phyloP scores from a whole-genome alignment of 352 stramenopile species.

The Blastocystis sp. region DNA sequence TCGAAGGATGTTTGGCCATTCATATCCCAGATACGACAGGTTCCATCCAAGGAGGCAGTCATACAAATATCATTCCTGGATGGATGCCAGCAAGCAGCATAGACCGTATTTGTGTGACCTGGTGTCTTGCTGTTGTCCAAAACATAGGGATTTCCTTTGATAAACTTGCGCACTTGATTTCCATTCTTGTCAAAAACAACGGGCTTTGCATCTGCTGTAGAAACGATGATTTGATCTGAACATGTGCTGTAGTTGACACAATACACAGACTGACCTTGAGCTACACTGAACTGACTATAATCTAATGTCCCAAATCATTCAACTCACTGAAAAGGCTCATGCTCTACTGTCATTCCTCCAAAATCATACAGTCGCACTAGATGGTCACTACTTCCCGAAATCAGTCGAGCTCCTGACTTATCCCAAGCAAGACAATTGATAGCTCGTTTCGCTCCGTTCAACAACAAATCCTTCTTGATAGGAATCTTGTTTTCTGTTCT shows the following conservation, averaged over 20 bases:
- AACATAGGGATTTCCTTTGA: constrained; percentile 61
- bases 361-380: constrained; percentile 58
- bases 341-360: constrained; percentile 49
- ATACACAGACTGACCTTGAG: constrained; percentile 46
- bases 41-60: constrained; percentile 32
- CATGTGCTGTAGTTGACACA: constrained; percentile 45
- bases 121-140: constrained; percentile 46
- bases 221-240: constrained; percentile 3
- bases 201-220: constrained; percentile 57
- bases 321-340: constrained; percentile 46
- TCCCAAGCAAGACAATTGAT: constrained; percentile 58
- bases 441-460: neutral
- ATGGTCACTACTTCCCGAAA: constrained; percentile 46
- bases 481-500: neutral
- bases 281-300: constrained; percentile 29
- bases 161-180: constrained; percentile 14
- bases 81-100: constrained; percentile 9
- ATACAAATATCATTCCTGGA: neutral
- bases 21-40: constrained; percentile 57
- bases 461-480: constrained; percentile 17
- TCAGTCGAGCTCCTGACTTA: constrained; percentile 22
- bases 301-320: neutral
- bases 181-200: constrained; percentile 47
- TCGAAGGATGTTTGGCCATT: constrained; percentile 31
- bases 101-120: constrained; percentile 54